Evolutionary conservation across 768 basidiomycete genomes (phyloP), one percentile per base, ranked within the genome.

Genomic region (Tylopilus plumbeoviolaceoides): DNA sequence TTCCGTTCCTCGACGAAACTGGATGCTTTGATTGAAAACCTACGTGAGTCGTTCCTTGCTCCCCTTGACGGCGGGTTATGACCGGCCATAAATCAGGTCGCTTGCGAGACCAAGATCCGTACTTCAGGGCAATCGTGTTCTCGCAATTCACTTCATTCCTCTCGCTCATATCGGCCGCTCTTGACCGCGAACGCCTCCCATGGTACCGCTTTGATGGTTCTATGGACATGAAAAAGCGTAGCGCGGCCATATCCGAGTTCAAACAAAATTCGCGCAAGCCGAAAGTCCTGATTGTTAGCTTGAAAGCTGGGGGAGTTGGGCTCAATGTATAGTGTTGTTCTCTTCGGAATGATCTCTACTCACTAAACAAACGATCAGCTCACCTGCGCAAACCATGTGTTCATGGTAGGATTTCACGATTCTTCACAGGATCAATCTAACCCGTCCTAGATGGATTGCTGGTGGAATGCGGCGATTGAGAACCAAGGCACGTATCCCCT

Each of bases 261-360:
- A 88, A 83, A 60, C 71, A 77, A 18, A 72, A 80, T 3, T 85
- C 83, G 7, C 75, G 79, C 51, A 83, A 79, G 58, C 86, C 91
- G 1, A 88, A 91, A 66, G 76, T 95, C 10, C 66, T 92, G 23
- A 78, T 91, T 42, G 73, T 92, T 43, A 89, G 87, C 63, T 68
- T 93, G 67, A 93, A 91, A 67, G 95, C 95, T 5, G 95, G 94
- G 25, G 95, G 95, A 23, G 91, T 94, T 21, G 95, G 94, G 0
- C 65, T 95, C 51, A 94, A 95, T 65, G 84, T 91, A 63, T 60
- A 81, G 67, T 17, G 30, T 39, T 18, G 12, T 30, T 50, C 30
- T 39, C 51, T 11, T 39, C 5, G 21, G 23, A 7, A 33, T 21
- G n/a, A 51, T 18, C 42, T 30, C 31, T 35, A 36, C 55, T 48